A percentile compares a stretch with the other conserved stretches of the same genome.
These are phyloP conservation scores for Picea glauca DNA, from an alignment of 75 land plant species.

Conservation along the genomic window DNA sequence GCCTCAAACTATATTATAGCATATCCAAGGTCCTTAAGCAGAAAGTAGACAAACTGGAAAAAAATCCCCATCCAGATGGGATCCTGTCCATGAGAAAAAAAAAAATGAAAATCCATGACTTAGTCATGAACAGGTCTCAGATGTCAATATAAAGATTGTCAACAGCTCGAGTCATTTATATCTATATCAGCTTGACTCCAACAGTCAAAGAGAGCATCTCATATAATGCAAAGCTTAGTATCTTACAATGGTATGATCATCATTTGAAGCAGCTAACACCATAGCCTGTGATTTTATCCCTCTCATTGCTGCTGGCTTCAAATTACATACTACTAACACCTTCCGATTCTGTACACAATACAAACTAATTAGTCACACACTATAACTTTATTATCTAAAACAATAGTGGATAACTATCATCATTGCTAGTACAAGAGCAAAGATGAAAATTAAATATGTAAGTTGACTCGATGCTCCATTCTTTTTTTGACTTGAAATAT, in stretches of 20 bases:
- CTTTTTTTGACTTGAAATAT: neutral
- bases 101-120: neutral
- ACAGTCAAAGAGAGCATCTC: neutral
- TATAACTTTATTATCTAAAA: neutral
- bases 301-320: slow-evolving; percentile 93
- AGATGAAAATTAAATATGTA: neutral
- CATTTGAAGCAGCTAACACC: slow-evolving; percentile 91
- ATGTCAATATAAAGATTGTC: neutral
- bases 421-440: neutral
- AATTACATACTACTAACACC: slow-evolving; percentile 94
- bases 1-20: neutral
- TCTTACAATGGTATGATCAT: slow-evolving; percentile 77
- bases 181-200: neutral
- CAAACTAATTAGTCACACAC: neutral
- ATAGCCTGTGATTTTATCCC: slow-evolving; percentile 97
- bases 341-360: slow-evolving; percentile 59
- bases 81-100: neutral
- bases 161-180: neutral
- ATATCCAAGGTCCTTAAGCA: neutral
- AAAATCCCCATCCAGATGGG: neutral
- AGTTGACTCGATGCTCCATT: neutral
- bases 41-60: neutral
- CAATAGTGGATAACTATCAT: neutral
- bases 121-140: neutral
- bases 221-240: neutral